Evolutionary conservation across 805 yeast species (phyloP).

Genomic region (Myxozyma kluyveri): DNA sequence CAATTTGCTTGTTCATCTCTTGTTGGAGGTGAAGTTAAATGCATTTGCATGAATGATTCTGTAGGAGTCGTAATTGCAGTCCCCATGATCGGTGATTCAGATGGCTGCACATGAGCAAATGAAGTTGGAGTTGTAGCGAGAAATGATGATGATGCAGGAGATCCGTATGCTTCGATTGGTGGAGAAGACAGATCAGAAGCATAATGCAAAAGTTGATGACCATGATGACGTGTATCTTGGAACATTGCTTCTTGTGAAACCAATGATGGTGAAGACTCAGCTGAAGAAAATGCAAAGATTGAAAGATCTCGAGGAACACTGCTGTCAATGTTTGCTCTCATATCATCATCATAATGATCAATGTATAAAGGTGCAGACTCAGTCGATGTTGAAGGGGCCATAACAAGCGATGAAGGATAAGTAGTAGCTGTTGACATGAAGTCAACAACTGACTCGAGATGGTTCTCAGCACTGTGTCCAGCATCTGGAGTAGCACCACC

Average conservation of each 20-base stretch:
- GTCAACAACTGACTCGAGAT: background rate
- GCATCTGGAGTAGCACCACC: background rate
- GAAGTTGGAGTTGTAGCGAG: slow-evolving; percentile 1
- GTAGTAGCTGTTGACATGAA: background rate
- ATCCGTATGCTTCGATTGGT: background rate
- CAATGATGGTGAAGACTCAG: background rate
- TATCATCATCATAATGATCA: background rate
- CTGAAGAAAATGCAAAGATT: background rate
- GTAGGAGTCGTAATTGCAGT: background rate
- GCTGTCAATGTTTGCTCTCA: too few relatives aligned
- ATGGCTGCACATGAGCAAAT: background rate
- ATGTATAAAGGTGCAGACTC: background rate
- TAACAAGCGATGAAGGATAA: background rate
- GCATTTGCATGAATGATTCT: background rate
- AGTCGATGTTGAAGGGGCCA: background rate
- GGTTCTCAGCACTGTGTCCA: background rate
- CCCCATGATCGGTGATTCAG: background rate
- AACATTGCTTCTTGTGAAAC: background rate
- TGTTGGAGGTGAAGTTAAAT: background rate
- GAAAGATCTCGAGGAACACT: background rate
- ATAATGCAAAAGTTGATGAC: background rate
- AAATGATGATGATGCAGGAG: background rate
- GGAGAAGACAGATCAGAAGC: too few relatives aligned
- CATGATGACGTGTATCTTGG: too few relatives aligned
- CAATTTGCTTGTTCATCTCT: background rate